Percentiles rank a stretch among this genome's conserved stretches.
Evolutionary conservation across 2,329 filamentous ascomycete species (phyloP).

Genomic region (Pseudogymnoascus sp.): DNA sequence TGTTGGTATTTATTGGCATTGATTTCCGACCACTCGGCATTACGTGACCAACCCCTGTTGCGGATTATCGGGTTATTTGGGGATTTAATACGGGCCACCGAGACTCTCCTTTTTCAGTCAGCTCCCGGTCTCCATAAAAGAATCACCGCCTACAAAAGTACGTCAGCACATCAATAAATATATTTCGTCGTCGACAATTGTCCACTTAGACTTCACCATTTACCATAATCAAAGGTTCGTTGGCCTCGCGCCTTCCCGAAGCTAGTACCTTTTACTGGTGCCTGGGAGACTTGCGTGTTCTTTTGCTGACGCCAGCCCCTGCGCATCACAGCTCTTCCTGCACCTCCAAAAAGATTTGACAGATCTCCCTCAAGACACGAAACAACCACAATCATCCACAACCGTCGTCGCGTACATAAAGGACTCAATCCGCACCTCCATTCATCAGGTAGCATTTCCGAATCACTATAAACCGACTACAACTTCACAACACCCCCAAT

Average conservation of each 20-base stretch:
- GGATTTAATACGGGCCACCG: background rate
- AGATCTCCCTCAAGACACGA: background rate
- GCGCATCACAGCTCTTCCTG: background rate
- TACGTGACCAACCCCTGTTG: background rate
- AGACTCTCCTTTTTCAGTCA: background rate
- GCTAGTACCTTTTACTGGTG: background rate
- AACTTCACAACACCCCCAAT: background rate
- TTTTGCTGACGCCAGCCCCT: background rate
- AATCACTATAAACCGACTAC: conserved; percentile 8
- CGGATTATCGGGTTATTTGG: background rate
- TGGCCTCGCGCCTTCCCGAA: background rate
- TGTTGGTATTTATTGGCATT: background rate
- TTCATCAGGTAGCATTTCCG: background rate
- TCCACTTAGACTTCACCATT: background rate
- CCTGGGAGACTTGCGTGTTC: background rate
- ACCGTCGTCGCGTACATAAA: background rate
- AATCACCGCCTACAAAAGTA: background rate
- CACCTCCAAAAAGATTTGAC: conserved; percentile 1
- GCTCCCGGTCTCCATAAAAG: background rate
- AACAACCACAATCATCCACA: background rate
- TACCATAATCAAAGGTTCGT: background rate
- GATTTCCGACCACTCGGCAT: background rate
- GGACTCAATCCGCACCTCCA: background rate
- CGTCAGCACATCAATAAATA: background rate
- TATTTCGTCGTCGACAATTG: background rate